Percentiles rank a stretch among this genome's conserved stretches.
These are phyloP conservation scores for Backusella sp. DNA, from an alignment of 192 early-diverging fungal genomes.

Conservation along the genomic window DNA sequence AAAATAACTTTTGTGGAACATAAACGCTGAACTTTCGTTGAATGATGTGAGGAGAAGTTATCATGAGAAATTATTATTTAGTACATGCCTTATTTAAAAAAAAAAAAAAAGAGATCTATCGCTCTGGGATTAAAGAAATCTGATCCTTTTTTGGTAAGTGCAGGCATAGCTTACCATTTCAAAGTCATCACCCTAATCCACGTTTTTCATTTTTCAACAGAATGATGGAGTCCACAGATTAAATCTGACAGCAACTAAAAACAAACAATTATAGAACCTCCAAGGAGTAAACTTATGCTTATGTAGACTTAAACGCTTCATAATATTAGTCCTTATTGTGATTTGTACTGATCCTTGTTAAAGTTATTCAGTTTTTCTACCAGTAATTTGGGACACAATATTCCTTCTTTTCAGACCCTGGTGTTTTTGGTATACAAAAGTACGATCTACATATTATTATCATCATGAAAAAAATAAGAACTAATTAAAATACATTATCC, in stretches of 20 bases:
- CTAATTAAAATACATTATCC: background rate
- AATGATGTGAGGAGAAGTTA: background rate
- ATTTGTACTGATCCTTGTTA: background rate
- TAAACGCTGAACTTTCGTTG: background rate
- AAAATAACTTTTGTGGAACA: conserved; percentile 5
- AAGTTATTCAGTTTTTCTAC: background rate
- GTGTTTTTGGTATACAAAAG: background rate
- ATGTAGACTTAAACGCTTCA: background rate
- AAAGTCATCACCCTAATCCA: conserved; percentile 4
- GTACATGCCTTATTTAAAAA: background rate
- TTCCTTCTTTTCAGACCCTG: background rate
- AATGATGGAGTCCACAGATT: background rate
- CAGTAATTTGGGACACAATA: background rate
- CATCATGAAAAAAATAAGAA: background rate
- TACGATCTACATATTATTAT: background rate
- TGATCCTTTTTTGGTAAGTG: background rate
- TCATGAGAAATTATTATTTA: conserved; percentile 8
- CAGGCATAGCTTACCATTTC: background rate
- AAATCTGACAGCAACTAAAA: conserved; percentile 1
- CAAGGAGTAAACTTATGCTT: background rate
- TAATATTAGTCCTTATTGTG: background rate
- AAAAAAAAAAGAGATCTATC: background rate
- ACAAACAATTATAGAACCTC: background rate
- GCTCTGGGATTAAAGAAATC: background rate
- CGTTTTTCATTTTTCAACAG: conserved; percentile 7